Base-by-base conservation (phyloP, 2,329 filamentous ascomycete species). In the Xylaria digitata region DNA sequence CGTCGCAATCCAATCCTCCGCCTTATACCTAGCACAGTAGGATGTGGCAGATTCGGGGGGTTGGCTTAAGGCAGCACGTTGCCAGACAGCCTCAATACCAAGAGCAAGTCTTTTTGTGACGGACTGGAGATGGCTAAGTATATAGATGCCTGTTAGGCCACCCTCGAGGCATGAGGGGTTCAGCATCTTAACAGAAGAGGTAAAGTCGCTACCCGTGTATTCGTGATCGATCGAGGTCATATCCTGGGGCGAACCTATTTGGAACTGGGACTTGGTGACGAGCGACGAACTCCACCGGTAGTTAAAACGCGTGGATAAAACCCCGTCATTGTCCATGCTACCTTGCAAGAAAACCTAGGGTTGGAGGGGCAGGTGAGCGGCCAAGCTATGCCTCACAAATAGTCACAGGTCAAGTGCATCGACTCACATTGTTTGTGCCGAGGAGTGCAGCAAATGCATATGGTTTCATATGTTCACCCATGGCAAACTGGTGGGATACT, bases 161-260 rank as follows among this genome's bases (percentile, higher is more conserved):
- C 96, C 95, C 78, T 98, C 94, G 60, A 99, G 87, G 73, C 91
- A 85, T 6, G 94, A 97, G n/a, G 96, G 96, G 84, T 98, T 98
- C 78, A 98, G 88, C 77, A 93, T 90, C 85, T 98, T 99, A 74
- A 99, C 78, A 48, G 92, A 95, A 26, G 94, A 93, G 50, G 92
- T 95, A 82, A 99, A 99, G 82, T 99, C 96, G 75, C 88, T 85
- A 78, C 96, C 96, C 23, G 89, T 92, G 83, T 97, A 98, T 83
- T 99, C 96, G 80, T 97, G 93, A 80, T 99, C 96, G 79, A 97
- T 87, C 77, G 96, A 94, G 68, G 96, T 86, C 88, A 98, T 94
- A 76, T 94, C 92, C 82, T 95, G 93, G 70, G 66, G 46, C 2
- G 87, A 86, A 55, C 86, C 88, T 75, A 97, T 90, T 82, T 97